These are phyloP conservation scores for Rhizomucor miehei DNA, from an alignment of 371 early-diverging fungal species.

Conservation along the genomic window DNA sequence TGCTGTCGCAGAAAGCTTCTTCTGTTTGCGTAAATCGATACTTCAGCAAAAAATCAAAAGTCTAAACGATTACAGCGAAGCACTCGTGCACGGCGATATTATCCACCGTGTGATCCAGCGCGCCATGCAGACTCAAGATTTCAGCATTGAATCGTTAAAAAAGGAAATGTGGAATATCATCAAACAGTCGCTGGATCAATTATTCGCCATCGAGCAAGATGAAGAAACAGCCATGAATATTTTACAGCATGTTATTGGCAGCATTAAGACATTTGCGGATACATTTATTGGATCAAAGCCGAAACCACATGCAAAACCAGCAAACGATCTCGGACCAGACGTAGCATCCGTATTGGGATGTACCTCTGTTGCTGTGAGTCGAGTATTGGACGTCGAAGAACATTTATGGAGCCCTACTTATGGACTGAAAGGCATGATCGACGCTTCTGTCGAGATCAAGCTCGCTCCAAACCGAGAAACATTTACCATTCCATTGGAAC, in stretches of 20 bases:
- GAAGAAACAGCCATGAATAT: slow-evolving; percentile 46
- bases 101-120: slow-evolving; percentile 81
- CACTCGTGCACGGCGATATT: slow-evolving; percentile 75
- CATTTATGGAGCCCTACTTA: slow-evolving; percentile 88
- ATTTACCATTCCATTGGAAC: slow-evolving; percentile 76
- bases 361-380: slow-evolving; percentile 52
- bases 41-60: slow-evolving; percentile 62
- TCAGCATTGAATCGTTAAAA: slow-evolving; percentile 46
- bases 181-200: slow-evolving; percentile 44
- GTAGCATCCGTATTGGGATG: slow-evolving; percentile 12
- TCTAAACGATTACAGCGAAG: slow-evolving; percentile 46
- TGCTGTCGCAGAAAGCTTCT: slow-evolving; percentile 67
- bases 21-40: slow-evolving; percentile 75
- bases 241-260: slow-evolving; percentile 38
- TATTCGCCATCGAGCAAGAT: slow-evolving; percentile 65
- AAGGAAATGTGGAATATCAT: slow-evolving; percentile 47
- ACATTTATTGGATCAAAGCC: slow-evolving; percentile 11
- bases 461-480: slow-evolving; percentile 28
- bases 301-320: slow-evolving; percentile 16
- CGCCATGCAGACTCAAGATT: slow-evolving; percentile 52
- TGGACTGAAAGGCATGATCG: slow-evolving; percentile 93
- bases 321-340: slow-evolving; percentile 19
- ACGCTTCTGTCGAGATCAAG: slow-evolving; percentile 65
- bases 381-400: slow-evolving; percentile 89
- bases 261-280: slow-evolving; percentile 16